These are phyloP conservation scores for Clathrospora elynae DNA, from an alignment of 2,329 filamentous ascomycete genomes.

Conservation along the genomic window DNA sequence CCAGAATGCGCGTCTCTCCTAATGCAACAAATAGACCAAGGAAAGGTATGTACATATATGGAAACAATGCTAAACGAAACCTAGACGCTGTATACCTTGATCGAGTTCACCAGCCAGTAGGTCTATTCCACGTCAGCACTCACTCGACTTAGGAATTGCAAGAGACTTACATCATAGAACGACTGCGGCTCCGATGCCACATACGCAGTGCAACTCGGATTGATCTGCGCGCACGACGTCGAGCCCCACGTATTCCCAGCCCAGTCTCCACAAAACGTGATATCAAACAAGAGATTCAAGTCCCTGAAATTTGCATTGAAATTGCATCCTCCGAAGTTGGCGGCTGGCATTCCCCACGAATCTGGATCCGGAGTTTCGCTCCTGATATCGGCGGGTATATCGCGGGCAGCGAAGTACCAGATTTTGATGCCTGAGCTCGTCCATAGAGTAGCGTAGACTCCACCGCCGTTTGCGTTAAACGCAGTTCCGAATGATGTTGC, in stretches of 20 bases:
- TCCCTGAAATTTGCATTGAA: constrained; percentile 45
- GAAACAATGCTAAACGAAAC: background rate
- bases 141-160: rapidly evolving
- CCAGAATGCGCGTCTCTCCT: background rate
- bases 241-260: constrained; percentile 54
- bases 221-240: constrained; percentile 35
- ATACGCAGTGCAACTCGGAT: constrained; percentile 46
- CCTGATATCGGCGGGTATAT: constrained; percentile 52
- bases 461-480: constrained; percentile 51
- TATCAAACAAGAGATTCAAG: constrained; percentile 54
- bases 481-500: constrained; percentile 45
- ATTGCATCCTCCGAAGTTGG: constrained; percentile 46
- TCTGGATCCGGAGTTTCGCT: constrained; percentile 49
- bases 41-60: background rate
- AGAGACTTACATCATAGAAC: constrained; percentile 41
- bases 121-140: constrained; percentile 26
- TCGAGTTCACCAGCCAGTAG: constrained; percentile 49
- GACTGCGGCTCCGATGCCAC: constrained; percentile 47
- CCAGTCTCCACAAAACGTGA: constrained; percentile 62
- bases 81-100: constrained; percentile 48
- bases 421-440: constrained; percentile 51
- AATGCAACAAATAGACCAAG: background rate
- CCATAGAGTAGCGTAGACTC: constrained; percentile 52
- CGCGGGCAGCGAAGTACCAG: constrained; percentile 52
- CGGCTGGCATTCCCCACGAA: constrained; percentile 51